phyloP scores from a whole-genome alignment of 2,329 filamentous ascomycete species.

The Colletotrichum australisinense region DNA sequence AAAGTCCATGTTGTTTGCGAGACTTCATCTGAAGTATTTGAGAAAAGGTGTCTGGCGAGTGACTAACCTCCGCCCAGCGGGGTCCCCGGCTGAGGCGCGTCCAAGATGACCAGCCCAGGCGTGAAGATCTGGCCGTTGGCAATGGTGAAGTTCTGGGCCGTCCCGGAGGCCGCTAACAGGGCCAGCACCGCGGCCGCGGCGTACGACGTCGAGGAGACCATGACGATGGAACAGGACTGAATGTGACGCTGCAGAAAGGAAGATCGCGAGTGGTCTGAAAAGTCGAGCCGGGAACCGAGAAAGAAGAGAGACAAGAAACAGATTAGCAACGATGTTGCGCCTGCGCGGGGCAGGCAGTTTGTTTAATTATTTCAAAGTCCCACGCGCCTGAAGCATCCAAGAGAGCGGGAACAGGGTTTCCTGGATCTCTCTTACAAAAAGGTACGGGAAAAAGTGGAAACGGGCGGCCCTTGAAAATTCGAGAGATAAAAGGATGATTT shows the following conservation, averaged over 20 bases:
- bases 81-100: constrained; percentile 74
- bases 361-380: constrained; percentile 20
- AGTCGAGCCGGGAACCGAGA: not conserved
- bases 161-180: constrained; percentile 40
- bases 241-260: not conserved
- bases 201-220: constrained; percentile 23
- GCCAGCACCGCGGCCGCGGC: constrained; percentile 39
- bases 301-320: constrained; percentile 10
- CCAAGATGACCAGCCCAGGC: constrained; percentile 74
- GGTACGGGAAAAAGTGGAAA: constrained; percentile 31
- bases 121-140: constrained; percentile 76
- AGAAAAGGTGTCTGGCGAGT: not conserved
- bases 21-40: not conserved
- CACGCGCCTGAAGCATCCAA: constrained; percentile 31
- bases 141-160: constrained; percentile 63
- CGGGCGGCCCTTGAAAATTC: constrained; percentile 6
- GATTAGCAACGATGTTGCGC: not conserved
- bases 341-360: not conserved
- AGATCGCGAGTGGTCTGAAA: not conserved
- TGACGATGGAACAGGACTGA: not conserved
- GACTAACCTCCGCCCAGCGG: constrained; percentile 71
- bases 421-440: constrained; percentile 11
- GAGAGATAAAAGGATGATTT: not conserved
- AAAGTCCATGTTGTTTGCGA: not conserved
- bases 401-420: constrained; percentile 13